Conservation (phyloP, 441 rosid genomes). For the Erodium moschatum region DNA sequence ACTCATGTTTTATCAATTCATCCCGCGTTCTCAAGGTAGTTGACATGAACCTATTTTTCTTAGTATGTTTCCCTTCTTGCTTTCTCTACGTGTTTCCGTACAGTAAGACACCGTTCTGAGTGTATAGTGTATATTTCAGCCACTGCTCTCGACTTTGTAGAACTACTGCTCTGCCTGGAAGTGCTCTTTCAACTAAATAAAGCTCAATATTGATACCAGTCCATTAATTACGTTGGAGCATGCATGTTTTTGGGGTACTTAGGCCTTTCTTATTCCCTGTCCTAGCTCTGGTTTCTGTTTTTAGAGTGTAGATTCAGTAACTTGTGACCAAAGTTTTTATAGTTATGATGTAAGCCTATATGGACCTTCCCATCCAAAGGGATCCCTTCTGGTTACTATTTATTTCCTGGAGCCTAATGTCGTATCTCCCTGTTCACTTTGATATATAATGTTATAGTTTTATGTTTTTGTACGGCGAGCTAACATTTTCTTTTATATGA, state of each 20-base stretch:
- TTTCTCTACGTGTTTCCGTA: slow-evolving; percentile 29
- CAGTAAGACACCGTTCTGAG: slow-evolving; percentile 26
- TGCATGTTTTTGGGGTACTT: not conserved
- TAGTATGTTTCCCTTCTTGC: slow-evolving; percentile 29
- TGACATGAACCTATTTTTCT: slow-evolving; percentile 55
- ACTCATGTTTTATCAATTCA: slow-evolving; percentile 90
- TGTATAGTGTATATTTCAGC: slow-evolving; percentile 5
- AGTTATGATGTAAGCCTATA: slow-evolving; percentile 12
- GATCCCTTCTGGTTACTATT: not conserved
- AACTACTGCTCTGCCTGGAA: slow-evolving; percentile 11
- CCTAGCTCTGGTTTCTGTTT: no score
- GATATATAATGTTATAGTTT: slow-evolving; percentile 12
- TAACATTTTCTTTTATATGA: slow-evolving; percentile 36
- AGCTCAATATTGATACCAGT: not conserved
- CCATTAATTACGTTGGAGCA: slow-evolving; percentile 6
- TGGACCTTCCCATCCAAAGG: slow-evolving; percentile 13
- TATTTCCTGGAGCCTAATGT: not conserved
- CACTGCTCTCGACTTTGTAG: slow-evolving; percentile 6
- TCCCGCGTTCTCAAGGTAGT: slow-evolving; percentile 80
- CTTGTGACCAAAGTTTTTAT: slow-evolving; percentile 11
- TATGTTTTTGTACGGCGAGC: slow-evolving; percentile 27
- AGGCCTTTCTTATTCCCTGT: no score
- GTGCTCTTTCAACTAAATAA: not conserved
- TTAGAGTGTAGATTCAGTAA: slow-evolving; percentile 12
- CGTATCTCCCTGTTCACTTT: not conserved